Evolutionary conservation across 345 rosid genomes (phyloP), one percentile per base, ranked within the genome.

Genomic region (Psidium guajava): DNA sequence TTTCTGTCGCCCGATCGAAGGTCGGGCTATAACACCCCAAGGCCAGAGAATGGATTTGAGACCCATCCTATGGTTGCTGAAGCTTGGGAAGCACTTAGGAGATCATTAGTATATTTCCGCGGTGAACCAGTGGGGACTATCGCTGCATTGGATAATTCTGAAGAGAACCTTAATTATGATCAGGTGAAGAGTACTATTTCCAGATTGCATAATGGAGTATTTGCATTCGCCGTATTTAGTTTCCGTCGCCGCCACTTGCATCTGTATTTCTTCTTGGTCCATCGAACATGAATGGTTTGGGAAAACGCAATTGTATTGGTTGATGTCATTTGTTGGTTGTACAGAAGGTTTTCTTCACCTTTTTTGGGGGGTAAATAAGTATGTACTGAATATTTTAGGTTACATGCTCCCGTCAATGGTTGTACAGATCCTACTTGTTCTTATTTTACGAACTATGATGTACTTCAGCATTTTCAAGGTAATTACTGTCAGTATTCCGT

Each of bases 101-200:
- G 91, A 8, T 90, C 98, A 0, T 75, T 94, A 93, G 98, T 96
- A 13, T 85, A 88, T 89, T 97, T 97, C 88, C 96, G 98, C 28
- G 98, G 95, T 50, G 95, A 92, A 87, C 96, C 98, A 11, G 98
- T 97, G 58, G 99, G 99, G 50, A 95, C 99, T 1, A 96, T 97
- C 59, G 98, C 99, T 42, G 99, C 99, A 0, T 88, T 92, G 84
- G 98, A 97, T 86, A 93, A 84, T 83, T 91, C 98, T 16, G 99
- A 91, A 11, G 99, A 97, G 82, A 92, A 95, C 16, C 93, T 95
- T 42, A 97, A 97, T 90, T 97, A 97, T 81, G 98, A 97, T 92
- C 99, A 97, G 98, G 99, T 96, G 69, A 86, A 21, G 56, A 56
- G 32, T 81, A 52, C 18, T 36, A 77, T 36, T 75, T 50, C 36